These are phyloP conservation scores for Tolypocladium endophyticum DNA, from an alignment of 2,329 filamentous ascomycete genomes.

Conservation along the genomic window DNA sequence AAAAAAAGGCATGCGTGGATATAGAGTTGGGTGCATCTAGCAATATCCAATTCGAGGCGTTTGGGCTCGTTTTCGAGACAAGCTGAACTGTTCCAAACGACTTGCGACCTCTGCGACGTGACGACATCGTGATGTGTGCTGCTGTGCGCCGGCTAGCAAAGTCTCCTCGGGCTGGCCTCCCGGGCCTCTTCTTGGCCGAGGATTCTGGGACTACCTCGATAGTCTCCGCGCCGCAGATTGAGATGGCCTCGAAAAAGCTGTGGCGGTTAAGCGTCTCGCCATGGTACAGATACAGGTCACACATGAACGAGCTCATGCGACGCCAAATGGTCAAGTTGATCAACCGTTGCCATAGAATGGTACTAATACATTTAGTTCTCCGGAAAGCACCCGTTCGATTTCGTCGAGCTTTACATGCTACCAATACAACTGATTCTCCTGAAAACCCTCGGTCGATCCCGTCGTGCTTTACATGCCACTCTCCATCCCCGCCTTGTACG, in stretches of 20 bases:
- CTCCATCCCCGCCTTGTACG: slow-evolving; percentile 50
- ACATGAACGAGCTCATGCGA: slow-evolving; percentile 25
- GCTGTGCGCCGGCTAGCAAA: slow-evolving; percentile 39
- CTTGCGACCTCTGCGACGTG: slow-evolving; percentile 2
- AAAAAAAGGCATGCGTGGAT: slow-evolving; percentile 26
- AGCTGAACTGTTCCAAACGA: slow-evolving; percentile 10
- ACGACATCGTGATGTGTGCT: slow-evolving; percentile 16
- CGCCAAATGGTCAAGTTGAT: neutral
- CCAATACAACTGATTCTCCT: neutral
- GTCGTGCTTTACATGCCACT: slow-evolving; percentile 12
- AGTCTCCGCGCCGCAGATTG: slow-evolving; percentile 49
- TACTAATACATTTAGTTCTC: neutral
- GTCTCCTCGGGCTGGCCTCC: slow-evolving; percentile 36
- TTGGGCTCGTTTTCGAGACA: slow-evolving; percentile 33
- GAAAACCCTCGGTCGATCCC: neutral
- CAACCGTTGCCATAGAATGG: too few relatives aligned
- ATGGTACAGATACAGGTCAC: slow-evolving; percentile 58
- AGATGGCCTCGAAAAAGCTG: slow-evolving; percentile 51
- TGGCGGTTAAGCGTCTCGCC: slow-evolving; percentile 41
- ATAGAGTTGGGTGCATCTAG: slow-evolving; percentile 33
- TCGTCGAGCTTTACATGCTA: slow-evolving; percentile 9
- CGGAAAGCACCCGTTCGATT: neutral
- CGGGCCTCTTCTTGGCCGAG: slow-evolving; percentile 31
- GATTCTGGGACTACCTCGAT: slow-evolving; percentile 47
- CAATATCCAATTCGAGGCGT: slow-evolving; percentile 36